Conservation (phyloP, 2,329 filamentous ascomycete species). For the Aureobasidium uvarum region DNA sequence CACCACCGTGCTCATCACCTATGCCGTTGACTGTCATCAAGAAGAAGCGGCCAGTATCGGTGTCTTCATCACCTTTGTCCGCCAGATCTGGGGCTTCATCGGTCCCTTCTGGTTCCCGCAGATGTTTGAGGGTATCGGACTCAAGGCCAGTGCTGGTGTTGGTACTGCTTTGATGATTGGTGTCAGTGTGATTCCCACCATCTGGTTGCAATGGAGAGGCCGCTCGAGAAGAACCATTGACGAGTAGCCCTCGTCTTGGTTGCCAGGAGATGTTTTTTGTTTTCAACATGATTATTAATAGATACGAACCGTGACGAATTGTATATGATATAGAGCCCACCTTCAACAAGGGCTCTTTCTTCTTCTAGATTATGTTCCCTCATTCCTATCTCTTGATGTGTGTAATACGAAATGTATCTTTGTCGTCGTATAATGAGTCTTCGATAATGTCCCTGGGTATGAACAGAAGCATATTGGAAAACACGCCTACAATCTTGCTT, state of each 20-base stretch:
- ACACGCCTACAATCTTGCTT: background rate
- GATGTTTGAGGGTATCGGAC: conserved; percentile 41
- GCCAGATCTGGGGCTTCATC: conserved; percentile 56
- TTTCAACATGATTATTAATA: conserved; percentile 15
- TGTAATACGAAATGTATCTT: background rate
- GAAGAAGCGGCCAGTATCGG: conserved; percentile 55
- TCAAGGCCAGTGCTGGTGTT: conserved; percentile 40
- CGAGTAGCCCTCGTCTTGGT: background rate
- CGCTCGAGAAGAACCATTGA: conserved; percentile 7
- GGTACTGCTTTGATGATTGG: conserved; percentile 41
- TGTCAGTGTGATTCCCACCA: conserved; percentile 37
- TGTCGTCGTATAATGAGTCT: background rate
- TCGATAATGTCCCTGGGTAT: no score
- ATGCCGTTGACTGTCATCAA: conserved; percentile 58
- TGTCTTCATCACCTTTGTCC: conserved; percentile 58
- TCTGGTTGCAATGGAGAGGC: conserved; percentile 37
- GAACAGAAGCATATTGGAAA: background rate
- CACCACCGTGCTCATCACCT: conserved; percentile 60
- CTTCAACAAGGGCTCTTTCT: conserved; percentile 10
- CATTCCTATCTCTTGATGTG: background rate
- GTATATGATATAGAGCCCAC: background rate
- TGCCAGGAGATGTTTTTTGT: background rate
- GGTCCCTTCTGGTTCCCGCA: conserved; percentile 42
- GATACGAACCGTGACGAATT: conserved; percentile 9
- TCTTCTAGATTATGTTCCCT: background rate